phyloP scores from a whole-genome alignment of 768 basidiomycete species.

The Russula sp. region DNA sequence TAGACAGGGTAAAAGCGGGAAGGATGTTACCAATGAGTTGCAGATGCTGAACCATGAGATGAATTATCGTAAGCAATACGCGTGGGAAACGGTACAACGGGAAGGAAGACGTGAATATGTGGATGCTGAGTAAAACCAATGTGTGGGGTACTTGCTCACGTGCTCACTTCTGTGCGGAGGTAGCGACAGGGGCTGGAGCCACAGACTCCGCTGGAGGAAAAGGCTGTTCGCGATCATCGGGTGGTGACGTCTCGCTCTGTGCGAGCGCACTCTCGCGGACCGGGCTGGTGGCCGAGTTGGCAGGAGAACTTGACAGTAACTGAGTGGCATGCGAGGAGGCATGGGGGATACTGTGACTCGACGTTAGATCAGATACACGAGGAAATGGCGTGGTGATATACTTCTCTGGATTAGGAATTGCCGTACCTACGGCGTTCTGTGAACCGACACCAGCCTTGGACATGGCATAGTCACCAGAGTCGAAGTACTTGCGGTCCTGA shows the following conservation, averaged over 20 bases:
- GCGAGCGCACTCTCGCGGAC: conserved; percentile 22
- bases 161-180: conserved; percentile 18
- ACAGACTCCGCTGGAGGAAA: conserved; percentile 10
- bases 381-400: conserved; percentile 37
- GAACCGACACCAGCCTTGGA: conserved; percentile 92
- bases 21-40: conserved; percentile 12
- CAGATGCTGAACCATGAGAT: conserved; percentile 16
- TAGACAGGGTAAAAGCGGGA: not conserved
- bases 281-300: conserved; percentile 20
- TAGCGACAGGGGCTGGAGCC: conserved; percentile 3
- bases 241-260: conserved; percentile 6
- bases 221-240: conserved; percentile 10
- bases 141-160: conserved; percentile 2
- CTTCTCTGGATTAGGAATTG: conserved; percentile 98
- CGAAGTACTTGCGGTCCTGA: conserved; percentile 98
- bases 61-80: conserved; percentile 19
- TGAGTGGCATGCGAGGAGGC: conserved; percentile 57
- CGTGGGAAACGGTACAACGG: conserved; percentile 6
- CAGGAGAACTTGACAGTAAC: conserved; percentile 19
- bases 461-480: conserved; percentile 97
- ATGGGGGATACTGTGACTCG: conserved; percentile 72
- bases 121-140: conserved; percentile 1
- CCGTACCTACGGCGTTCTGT: conserved; percentile 85
- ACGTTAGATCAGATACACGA: conserved; percentile 16
- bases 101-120: not conserved